Evolutionary conservation across 129 eudicot genomes (phyloP), one percentile per base, ranked within the genome.

Genomic region (Helichrysum umbraculigerum): DNA sequence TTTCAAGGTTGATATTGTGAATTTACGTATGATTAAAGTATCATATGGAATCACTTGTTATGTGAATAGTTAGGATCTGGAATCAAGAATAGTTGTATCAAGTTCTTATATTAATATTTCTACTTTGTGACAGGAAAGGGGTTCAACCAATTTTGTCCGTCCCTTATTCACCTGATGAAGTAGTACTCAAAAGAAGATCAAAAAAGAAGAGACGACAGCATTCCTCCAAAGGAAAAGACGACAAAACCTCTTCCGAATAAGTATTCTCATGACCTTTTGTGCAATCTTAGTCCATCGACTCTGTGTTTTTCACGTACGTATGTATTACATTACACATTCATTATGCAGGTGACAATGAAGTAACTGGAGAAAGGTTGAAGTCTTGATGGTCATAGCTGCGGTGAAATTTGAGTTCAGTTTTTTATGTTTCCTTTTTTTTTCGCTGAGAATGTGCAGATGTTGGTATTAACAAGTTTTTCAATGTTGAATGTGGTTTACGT

Each of bases 281-380:
- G 52, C 14, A 10, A 44, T 44, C 14, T 44, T 12, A n/a, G n/a
- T n/a, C n/a, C n/a, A n/a, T n/a, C n/a, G n/a, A n/a, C n/a, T n/a
- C n/a, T n/a, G n/a, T 57, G 9, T 50, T 68, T 68, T 33, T 20
- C 25, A 21, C 69, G 57, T 39, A 56, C 39, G 32, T 52, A 65
- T 30, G 37, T 33, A 14, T 60, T 78, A n/a, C n/a, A n/a, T n/a
- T n/a, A n/a, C n/a, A 56, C 35, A 52, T 62, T 54, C 65, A 62
- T 62, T 64, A 25, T 52, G 58, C 82, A 92, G 98, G 97, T 71
- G 88, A 78, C 73, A 74, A 83, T 68, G 80, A 69, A 25, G 79
- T 88, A 15, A 84, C 86, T 33, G 4, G 35, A 12, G 90, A 88
- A 63, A 97, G 92, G 21, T 80, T 89, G 87, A 85, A 91, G 98